Conservation (phyloP, 805 yeast genomes). For the Sugiyamaella qingdaonensis region DNA sequence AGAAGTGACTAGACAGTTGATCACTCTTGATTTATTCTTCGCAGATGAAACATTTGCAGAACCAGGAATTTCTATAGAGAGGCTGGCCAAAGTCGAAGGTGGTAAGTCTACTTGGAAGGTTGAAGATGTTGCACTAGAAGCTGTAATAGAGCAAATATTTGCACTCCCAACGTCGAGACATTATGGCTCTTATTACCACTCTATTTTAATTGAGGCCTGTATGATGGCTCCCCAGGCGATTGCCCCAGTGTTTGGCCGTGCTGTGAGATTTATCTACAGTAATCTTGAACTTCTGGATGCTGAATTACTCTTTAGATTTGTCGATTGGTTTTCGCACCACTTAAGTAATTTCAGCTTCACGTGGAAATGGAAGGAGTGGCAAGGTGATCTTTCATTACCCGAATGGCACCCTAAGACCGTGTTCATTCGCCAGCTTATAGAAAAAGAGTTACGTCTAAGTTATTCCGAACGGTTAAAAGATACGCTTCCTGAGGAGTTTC, state of each 20-base stretch:
- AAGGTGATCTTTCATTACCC: constrained; percentile 39
- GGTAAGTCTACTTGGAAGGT: constrained; percentile 74
- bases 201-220: constrained; percentile 83
- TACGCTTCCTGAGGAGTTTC: constrained; percentile 62
- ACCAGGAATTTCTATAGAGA: constrained; percentile 76
- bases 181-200: constrained; percentile 73
- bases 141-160: constrained; percentile 71
- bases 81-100: constrained; percentile 37
- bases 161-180: constrained; percentile 65
- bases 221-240: constrained; percentile 73
- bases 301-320: constrained; percentile 65
- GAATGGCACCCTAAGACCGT: constrained; percentile 66
- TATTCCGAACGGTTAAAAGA: constrained; percentile 65
- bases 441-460: constrained; percentile 81
- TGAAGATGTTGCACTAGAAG: constrained; percentile 85
- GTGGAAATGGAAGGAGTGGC: constrained; percentile 99
- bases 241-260: constrained; percentile 93
- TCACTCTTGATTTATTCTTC: constrained; percentile 70
- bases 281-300: constrained; percentile 65
- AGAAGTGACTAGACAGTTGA: constrained; percentile 79
- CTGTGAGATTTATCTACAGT: constrained; percentile 75
- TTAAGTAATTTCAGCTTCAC: constrained; percentile 89
- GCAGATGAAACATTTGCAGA: constrained; percentile 59
- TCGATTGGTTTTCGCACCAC: constrained; percentile 92
- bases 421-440: constrained; percentile 72